Percentiles rank a stretch among this genome's conserved stretches.
These are phyloP conservation scores for Penstemon barbatus DNA, from an alignment of 257 asterid species.

Conservation along the genomic window DNA sequence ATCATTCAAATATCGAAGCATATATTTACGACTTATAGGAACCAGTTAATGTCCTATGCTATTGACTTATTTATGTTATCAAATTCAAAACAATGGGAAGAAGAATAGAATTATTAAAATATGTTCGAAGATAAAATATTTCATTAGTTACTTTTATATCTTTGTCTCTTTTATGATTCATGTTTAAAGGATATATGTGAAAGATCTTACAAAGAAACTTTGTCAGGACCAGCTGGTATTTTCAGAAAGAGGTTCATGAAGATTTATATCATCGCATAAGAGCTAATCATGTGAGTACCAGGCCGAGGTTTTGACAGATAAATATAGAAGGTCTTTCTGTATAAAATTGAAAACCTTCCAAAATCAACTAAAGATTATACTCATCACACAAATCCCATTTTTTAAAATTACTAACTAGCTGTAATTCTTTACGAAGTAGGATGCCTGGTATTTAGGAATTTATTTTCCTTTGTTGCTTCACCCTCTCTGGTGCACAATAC, in stretches of 20 bases:
- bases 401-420: background rate
- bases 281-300: background rate
- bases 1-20: conserved; percentile 1
- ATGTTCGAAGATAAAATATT: background rate
- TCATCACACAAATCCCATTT: conserved; percentile 1
- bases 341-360: conserved; percentile 3
- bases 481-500: background rate
- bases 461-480: background rate
- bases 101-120: background rate
- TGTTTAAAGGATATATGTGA: conserved; percentile 4
- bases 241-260: background rate
- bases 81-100: background rate
- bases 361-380: conserved; percentile 13
- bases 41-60: background rate
- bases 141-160: too few relatives aligned
- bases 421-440: background rate
- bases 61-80: background rate
- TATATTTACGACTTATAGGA: background rate
- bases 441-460: background rate
- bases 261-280: background rate
- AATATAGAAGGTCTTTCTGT: background rate
- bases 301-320: background rate
- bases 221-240: background rate
- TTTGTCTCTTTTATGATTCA: background rate
- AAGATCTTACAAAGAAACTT: background rate